phyloP scores from a whole-genome alignment of 148 eudicot species.

The Cornus kousa region DNA sequence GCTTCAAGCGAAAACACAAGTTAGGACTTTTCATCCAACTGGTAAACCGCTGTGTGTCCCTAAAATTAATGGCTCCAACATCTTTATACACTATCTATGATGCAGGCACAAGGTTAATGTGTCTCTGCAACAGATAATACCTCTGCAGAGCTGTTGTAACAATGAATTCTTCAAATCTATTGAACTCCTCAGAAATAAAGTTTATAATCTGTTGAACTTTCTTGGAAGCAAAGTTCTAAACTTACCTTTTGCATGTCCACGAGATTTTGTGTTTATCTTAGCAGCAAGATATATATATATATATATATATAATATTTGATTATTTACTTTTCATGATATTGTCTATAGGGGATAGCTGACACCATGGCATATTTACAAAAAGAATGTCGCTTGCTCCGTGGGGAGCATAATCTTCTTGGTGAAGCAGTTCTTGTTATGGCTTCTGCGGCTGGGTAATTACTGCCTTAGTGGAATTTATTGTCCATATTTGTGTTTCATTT shows the following conservation, averaged over 20 bases:
- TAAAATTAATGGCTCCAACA: background rate
- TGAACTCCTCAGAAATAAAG: background rate
- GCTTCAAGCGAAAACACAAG: too few species aligned
- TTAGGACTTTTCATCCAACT: background rate
- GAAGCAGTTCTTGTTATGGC: constrained; percentile 98
- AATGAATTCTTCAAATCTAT: background rate
- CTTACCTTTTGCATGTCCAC: background rate
- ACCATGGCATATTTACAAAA: constrained; percentile 79
- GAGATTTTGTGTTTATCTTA: background rate
- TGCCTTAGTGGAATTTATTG: constrained; percentile 11
- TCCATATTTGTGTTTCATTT: constrained; percentile 7
- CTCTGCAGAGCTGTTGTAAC: background rate
- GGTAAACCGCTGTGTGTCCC: background rate
- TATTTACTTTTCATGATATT: constrained; percentile 1
- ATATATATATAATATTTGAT: background rate
- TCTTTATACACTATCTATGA: background rate
- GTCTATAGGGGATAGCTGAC: constrained; percentile 76
- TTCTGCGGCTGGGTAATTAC: constrained; percentile 82
- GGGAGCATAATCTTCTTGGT: constrained; percentile 92
- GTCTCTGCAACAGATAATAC: background rate
- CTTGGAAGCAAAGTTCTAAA: background rate
- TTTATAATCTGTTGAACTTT: constrained; percentile 3
- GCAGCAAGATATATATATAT: background rate
- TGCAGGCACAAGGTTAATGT: background rate
- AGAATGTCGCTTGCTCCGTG: constrained; percentile 87